A percentile compares a stretch with the other conserved stretches of the same genome.
Conservation (phyloP, 2,329 filamentous ascomycete species). For the Lecanicillium sp. region DNA sequence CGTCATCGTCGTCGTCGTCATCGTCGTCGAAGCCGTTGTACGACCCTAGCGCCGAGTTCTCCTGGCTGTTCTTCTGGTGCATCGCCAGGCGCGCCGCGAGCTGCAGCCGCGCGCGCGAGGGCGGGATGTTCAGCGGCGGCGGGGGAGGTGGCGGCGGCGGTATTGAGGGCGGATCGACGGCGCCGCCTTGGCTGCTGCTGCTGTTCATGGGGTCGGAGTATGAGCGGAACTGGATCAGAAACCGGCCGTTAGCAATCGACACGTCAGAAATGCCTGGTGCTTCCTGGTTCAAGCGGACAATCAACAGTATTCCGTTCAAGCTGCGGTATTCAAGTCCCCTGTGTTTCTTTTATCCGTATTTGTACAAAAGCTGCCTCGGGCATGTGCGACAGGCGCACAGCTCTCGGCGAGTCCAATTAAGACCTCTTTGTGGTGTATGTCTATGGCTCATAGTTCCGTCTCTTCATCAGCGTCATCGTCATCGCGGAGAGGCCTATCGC, state of each 20-base stretch:
- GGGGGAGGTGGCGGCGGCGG: slow-evolving; percentile 59
- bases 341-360: slow-evolving; percentile 4
- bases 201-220: slow-evolving; percentile 52
- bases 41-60: slow-evolving; percentile 37
- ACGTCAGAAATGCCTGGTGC: not conserved
- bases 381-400: not conserved
- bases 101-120: slow-evolving; percentile 79
- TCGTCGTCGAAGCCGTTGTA: slow-evolving; percentile 50
- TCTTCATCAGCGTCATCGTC: slow-evolving; percentile 8
- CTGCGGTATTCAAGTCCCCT: slow-evolving; percentile 6
- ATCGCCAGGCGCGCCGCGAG: slow-evolving; percentile 81
- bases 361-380: slow-evolving; percentile 2
- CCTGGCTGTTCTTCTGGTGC: slow-evolving; percentile 58
- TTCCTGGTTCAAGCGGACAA: not conserved
- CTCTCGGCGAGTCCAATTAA: not conserved
- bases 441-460: slow-evolving; percentile 10
- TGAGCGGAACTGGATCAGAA: slow-evolving; percentile 56
- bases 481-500: slow-evolving; percentile 1
- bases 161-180: slow-evolving; percentile 52
- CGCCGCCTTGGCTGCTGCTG: slow-evolving; percentile 36
- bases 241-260: slow-evolving; percentile 3
- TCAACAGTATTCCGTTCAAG: slow-evolving; percentile 17
- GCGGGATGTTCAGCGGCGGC: slow-evolving; percentile 76
- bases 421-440: not conserved
- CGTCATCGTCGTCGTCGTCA: slow-evolving; percentile 38